Base-by-base conservation (phyloP, 2,329 filamentous ascomycete species). In the Berkeleyomyces basicola region DNA sequence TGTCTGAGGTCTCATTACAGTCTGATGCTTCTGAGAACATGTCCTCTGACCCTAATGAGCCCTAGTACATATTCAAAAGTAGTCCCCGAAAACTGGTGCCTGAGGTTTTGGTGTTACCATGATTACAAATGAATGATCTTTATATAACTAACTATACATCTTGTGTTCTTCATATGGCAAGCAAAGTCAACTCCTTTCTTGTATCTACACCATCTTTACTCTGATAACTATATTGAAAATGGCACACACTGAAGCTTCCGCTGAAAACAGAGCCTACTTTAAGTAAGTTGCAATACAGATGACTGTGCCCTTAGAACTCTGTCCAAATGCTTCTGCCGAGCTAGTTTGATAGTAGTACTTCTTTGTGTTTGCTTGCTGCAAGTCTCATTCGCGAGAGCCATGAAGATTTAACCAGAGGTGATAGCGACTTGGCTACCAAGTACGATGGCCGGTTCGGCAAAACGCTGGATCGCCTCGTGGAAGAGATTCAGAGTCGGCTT, bases 381-480 rank as follows among this genome's bases (percentile, higher is more conserved):
- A 23, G 23, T 23, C 23, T 23, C 23, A 23, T 2, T 23, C 23
- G 23, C 23, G 2, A 23, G 23, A 23, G 23, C 11, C 36, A 2
- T 39, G 10, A 7, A 31, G 33, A n/a, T 55, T 36, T 55, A 55
- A 55, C 51, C 23, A 14, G 14, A 4, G 2, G 10, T 4, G 5
- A 36, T 42, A 63, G 62, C 42, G 46, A 57, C 31, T 47, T 63
- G 31, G 62, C 62, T 14, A 40, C 23, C 7, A 36, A 61, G 31
- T 63, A 63, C 58, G 62, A 63, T 14, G 31, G 31, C 11, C 57
- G 51, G 2, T 63, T 63, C 67, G 75, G 76, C 59, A 78, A 79
- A 67, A 76, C 78, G 10, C 75, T 82, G 57, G 71, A 74, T 43
- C 75, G 77, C 67, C 73, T 88, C n/a, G 76, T 79, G 31, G 71